Evolutionary conservation across 148 eudicot species (phyloP), one percentile per base, ranked within the genome.

Genomic region (Rhododendron kiyosumense): DNA sequence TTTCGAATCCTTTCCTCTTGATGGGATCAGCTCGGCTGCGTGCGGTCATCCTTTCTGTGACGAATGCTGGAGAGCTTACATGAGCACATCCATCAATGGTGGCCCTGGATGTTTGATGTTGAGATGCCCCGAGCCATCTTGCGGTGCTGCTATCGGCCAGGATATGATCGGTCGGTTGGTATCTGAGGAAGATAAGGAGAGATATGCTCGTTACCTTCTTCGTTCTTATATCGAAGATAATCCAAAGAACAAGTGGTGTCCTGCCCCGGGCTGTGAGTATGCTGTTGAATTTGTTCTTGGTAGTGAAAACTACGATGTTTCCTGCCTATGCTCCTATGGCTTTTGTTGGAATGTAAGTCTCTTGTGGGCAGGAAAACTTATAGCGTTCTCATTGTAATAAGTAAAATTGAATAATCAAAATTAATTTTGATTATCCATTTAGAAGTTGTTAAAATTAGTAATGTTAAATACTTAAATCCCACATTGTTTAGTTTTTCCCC

Each of bases 201-300:
- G 87, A 85, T 94, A 91, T 81, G 65, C 81, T 28, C 78, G 88
- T 36, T 88, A 88, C 85, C 88, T 92, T 49, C 85, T 93, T 15
- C 85, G 92, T 77, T 93, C 96, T 84, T 95, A 89, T 84, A 81
- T 95, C 28, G 90, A 86, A 86, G 87, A 89, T 67, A 90, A 85
- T 82, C 86, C 86, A 83, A 87, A 93, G 93, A 87, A 86, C 61
- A 94, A 94, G 83, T 94, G 95, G 95, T 94, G 96, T 87, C 96
- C 96, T 88, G 93, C 88, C 43, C 96, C 95, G 41, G 94, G 91
- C n/a, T 93, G 96, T 82, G 94, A 93, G 14, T 86, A 85, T 86
- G 95, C 94, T 59, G 89, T 93, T 81, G 92, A 89, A 80, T 93
- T 90, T 88, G 89, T 83, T 82, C 85, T 76, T 81, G 92, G 93